These are phyloP conservation scores for Ustilago xerochloae DNA, from an alignment of 1,284 basidiomycete genomes.

Conservation along the genomic window DNA sequence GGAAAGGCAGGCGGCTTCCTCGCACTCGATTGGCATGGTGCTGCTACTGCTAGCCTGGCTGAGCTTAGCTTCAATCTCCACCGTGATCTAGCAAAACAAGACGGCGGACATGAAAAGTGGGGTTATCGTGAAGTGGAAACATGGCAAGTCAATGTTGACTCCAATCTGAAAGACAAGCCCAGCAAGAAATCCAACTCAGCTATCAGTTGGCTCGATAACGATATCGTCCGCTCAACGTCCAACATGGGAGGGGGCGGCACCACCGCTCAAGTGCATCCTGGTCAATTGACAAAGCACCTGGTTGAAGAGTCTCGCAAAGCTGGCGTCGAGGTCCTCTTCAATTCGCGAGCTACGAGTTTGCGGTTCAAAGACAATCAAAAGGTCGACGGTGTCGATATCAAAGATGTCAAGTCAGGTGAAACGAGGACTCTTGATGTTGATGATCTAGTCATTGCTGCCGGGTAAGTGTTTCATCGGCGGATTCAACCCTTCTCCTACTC, in stretches of 20 bases:
- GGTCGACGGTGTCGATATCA: conserved; percentile 39
- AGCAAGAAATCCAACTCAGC: conserved; percentile 27
- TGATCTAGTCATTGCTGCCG: conserved; percentile 42
- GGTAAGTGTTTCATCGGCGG: conserved; percentile 10
- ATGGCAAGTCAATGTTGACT: conserved; percentile 54
- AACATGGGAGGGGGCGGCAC: conserved; percentile 69
- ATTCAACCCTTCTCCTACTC: too few relatives aligned
- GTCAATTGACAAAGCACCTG: conserved; percentile 81
- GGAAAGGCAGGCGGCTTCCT: conserved; percentile 94
- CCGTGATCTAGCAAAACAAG: conserved; percentile 78
- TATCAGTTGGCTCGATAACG: conserved; percentile 66
- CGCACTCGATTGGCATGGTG: conserved; percentile 78
- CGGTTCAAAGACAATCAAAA: conserved; percentile 29
- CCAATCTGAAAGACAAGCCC: conserved; percentile 37
- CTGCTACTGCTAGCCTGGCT: conserved; percentile 72
- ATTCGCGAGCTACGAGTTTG: conserved; percentile 57
- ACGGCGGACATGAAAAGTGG: conserved; percentile 79
- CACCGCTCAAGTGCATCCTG: conserved; percentile 85
- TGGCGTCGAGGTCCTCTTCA: conserved; percentile 70
- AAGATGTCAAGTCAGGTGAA: conserved; percentile 12
- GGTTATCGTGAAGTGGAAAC: conserved; percentile 79
- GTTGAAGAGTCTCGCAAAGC: conserved; percentile 72
- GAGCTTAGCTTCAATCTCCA: conserved; percentile 84
- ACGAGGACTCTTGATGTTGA: conserved; percentile 18
- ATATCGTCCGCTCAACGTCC: conserved; percentile 57